A percentile compares a stretch with the other conserved stretches of the same genome.
Conservation (phyloP, 2,329 filamentous ascomycete species). For the Fusarium domesticum region DNA sequence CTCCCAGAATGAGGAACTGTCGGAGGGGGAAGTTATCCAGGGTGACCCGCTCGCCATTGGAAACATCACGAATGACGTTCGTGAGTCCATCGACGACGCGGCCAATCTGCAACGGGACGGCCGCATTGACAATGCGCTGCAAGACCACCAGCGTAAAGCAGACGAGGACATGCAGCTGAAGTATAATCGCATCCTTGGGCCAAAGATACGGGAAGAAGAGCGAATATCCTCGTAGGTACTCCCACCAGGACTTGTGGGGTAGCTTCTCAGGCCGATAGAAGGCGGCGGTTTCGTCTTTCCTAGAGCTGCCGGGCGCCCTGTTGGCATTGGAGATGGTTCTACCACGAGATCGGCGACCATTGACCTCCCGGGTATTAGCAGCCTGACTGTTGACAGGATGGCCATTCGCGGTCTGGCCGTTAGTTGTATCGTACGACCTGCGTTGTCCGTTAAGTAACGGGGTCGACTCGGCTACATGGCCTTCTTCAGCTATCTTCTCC, state of each 20-base stretch:
- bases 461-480: conserved; percentile 54
- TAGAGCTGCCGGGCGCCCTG: conserved; percentile 29
- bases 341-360: conserved; percentile 34
- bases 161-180: conserved; percentile 75
- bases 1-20: conserved; percentile 46
- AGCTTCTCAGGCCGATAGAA: conserved; percentile 88
- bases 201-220: conserved; percentile 96
- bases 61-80: conserved; percentile 47
- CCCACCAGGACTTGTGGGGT: conserved; percentile 90
- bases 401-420: conserved; percentile 26
- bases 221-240: conserved; percentile 88
- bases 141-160: conserved; percentile 79
- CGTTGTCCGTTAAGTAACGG: conserved; percentile 55
- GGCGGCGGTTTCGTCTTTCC: conserved; percentile 63
- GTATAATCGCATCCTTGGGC: conserved; percentile 72
- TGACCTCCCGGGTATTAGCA: conserved; percentile 22
- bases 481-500: conserved; percentile 38
- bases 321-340: conserved; percentile 41
- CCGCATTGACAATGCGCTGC: conserved; percentile 80
- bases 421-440: conserved; percentile 36
- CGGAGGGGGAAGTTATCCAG: conserved; percentile 35
- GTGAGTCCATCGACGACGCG: conserved; percentile 73
- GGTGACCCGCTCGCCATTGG: conserved; percentile 35
- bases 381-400: conserved; percentile 19
- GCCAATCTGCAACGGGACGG: conserved; percentile 80